phyloP scores from a whole-genome alignment of 306 rosid species.

The Gynostemma pentaphyllum region DNA sequence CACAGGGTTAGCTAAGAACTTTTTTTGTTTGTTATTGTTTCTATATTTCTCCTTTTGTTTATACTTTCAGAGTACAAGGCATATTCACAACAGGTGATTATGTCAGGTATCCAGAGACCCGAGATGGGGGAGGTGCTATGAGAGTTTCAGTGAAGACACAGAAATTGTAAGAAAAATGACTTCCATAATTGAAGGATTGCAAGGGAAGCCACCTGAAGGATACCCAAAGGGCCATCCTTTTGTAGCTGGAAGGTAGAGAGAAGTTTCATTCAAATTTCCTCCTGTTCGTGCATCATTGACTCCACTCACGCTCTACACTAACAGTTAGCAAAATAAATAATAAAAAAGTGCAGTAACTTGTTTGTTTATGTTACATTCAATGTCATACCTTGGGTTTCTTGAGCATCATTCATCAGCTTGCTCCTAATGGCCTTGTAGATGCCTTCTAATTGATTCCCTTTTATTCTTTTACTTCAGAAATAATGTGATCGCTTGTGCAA shows the following conservation, averaged over 20 bases:
- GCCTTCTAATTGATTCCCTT: too few species aligned
- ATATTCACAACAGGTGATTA: slow-evolving; percentile 14
- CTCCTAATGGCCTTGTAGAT: too few species aligned
- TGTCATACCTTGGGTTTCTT: background rate
- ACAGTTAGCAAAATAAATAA: background rate
- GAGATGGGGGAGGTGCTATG: slow-evolving; percentile 88
- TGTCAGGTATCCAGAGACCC: slow-evolving; percentile 79
- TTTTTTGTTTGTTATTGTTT: background rate
- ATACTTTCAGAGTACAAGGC: background rate
- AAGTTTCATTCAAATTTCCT: background rate
- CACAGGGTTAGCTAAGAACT: background rate
- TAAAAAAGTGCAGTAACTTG: too few species aligned
- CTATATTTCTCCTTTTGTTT: background rate
- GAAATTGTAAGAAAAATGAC: slow-evolving; percentile 72
- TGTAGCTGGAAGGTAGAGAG: slow-evolving; percentile 62
- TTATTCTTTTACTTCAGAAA: slow-evolving; percentile 35
- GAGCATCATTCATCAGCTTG: background rate
- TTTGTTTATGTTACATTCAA: too few species aligned
- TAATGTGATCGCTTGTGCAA: slow-evolving; percentile 79
- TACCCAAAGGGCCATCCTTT: slow-evolving; percentile 65
- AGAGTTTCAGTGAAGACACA: slow-evolving; percentile 71
- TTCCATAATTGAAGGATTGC: slow-evolving; percentile 64
- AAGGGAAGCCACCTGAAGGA: slow-evolving; percentile 65
- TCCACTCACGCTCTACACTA: background rate
- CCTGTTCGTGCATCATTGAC: background rate